These are phyloP conservation scores for Solanum hybrid DNA, from an alignment of 305 asterid species.

Conservation along the genomic window DNA sequence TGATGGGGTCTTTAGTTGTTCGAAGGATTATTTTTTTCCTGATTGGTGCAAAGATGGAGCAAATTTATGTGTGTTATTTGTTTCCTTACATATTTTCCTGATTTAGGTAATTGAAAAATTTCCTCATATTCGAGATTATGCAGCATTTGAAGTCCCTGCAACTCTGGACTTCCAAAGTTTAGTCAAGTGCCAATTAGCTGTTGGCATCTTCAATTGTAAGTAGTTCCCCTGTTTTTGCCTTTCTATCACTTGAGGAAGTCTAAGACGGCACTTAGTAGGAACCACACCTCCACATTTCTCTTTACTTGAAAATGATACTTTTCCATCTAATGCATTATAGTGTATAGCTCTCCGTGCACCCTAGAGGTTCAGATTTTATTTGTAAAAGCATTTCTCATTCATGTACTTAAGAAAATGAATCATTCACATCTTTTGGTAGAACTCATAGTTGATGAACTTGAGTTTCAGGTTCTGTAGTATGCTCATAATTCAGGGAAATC, in stretches of 20 bases:
- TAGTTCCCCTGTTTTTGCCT: neutral
- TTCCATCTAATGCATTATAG: neutral
- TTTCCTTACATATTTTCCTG: slow-evolving; percentile 6
- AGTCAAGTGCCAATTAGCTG: slow-evolving; percentile 70
- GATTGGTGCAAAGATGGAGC: neutral
- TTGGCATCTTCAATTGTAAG: slow-evolving; percentile 68
- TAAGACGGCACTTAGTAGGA: neutral
- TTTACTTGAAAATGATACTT: neutral
- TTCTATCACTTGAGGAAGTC: neutral
- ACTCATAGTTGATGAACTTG: neutral
- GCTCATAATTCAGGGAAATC: neutral
- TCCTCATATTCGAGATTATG: slow-evolving; percentile 65
- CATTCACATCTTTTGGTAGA: neutral
- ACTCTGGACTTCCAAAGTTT: slow-evolving; percentile 35
- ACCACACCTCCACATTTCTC: neutral
- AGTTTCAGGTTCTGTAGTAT: neutral
- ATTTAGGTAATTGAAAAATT: slow-evolving; percentile 61
- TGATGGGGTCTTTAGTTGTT: neutral
- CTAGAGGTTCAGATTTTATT: neutral
- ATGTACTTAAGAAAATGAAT: neutral
- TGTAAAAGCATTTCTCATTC: neutral
- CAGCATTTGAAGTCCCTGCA: slow-evolving; percentile 51
- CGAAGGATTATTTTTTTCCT: neutral
- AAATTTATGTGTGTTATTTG: neutral
- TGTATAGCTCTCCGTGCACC: neutral